phyloP scores from a whole-genome alignment of 2,329 filamentous ascomycete species.

The Pestalotiopsis sp. region DNA sequence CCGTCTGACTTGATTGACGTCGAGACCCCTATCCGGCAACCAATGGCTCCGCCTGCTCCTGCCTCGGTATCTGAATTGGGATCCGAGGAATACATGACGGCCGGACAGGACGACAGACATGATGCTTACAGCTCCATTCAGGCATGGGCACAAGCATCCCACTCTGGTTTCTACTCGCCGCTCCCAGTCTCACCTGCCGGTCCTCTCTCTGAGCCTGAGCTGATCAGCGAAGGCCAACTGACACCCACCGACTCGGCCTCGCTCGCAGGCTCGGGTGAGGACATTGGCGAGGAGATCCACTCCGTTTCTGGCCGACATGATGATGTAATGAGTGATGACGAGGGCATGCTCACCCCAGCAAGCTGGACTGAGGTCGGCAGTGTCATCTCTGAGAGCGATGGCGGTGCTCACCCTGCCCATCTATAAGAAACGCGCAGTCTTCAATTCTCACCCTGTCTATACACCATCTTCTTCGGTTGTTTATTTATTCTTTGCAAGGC shows the following conservation, averaged over 20 bases:
- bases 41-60: constrained; percentile 18
- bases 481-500: constrained; percentile 1
- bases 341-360: constrained; percentile 58
- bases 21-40: constrained; percentile 14
- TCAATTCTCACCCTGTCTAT: not conserved
- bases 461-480: not conserved
- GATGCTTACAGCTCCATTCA: constrained; percentile 61
- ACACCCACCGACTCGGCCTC: constrained; percentile 62
- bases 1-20: constrained; percentile 34
- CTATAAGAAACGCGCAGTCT: constrained; percentile 25
- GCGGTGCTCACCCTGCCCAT: constrained; percentile 29
- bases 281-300: constrained; percentile 43
- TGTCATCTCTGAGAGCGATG: constrained; percentile 57
- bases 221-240: constrained; percentile 52
- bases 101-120: constrained; percentile 44
- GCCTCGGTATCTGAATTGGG: constrained; percentile 40
- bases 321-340: constrained; percentile 61
- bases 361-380: constrained; percentile 68
- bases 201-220: constrained; percentile 51
- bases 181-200: constrained; percentile 52
- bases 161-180: constrained; percentile 60
- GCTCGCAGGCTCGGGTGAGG: constrained; percentile 50
- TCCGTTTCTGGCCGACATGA: constrained; percentile 42
- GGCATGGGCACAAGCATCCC: constrained; percentile 60
- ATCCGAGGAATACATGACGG: constrained; percentile 53